Evolutionary conservation across 2,329 filamentous ascomycete genomes (phyloP), one percentile per base, ranked within the genome.

Genomic region (Lasiodiplodia citricola): DNA sequence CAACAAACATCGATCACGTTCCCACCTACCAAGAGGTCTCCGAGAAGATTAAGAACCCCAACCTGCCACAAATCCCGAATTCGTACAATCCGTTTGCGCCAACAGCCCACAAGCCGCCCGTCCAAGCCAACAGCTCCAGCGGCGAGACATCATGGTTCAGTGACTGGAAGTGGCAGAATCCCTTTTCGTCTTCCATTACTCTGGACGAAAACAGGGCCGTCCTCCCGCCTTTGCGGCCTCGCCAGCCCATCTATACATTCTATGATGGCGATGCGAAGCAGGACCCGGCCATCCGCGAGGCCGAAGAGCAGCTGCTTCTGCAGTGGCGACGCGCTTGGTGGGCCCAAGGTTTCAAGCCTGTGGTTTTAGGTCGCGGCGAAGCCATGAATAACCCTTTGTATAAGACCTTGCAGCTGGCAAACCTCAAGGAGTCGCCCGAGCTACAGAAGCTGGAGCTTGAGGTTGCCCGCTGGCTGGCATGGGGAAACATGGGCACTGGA

Each of bases 311-410:
- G 69, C 82, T 98, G 69, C 85, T 98, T 60, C 83, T 97, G 68
- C 91, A 92, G 66, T 98, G 96, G 96, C 88, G 94, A 70, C 88
- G 93, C 56, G 94, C 95, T 2, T 98, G 95, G 94, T 98, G 93
- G 92, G 93, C 94, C 0, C 90, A 96, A 75, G 96, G 95, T 13
- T 97, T 98, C 81, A 89, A 86, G 71, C 95, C 96, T 0, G 85
- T 96, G 8, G 91, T 98, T 51, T 81, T 98, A 68, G 90, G 92
- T 63, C 87, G 89, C 18, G 88, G 87, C 1, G 95, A 98, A 77
- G 94, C 94, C 21, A 91, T 90, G 84, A 90, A 89, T 75, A 96
- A 97, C 76, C 92, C 92, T 0, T 81, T 92, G 23, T 97, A 95
- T 77, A 85, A 89, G 72, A 84, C 90, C 66, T 82, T 97, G 66